Evolutionary conservation across 805 yeast genomes (phyloP).

Genomic region (Nakazawaea wyomingensis): DNA sequence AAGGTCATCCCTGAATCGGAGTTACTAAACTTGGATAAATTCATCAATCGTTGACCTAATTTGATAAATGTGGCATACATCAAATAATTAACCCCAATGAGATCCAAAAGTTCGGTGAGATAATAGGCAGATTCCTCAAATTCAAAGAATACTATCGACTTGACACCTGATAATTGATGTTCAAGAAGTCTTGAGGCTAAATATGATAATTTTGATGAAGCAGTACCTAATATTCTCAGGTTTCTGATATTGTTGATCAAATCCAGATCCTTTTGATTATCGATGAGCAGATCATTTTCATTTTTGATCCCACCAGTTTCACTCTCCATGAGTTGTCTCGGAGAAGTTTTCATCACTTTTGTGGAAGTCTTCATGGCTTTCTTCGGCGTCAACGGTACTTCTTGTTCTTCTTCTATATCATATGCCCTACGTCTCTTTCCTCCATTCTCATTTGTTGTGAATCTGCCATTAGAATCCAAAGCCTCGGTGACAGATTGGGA

Average conservation of each 20-base stretch:
- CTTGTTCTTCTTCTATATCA: slow-evolving; percentile 8
- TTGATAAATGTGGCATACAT: slow-evolving; percentile 60
- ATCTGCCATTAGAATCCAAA: slow-evolving; percentile 22
- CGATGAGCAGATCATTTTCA: slow-evolving; percentile 9
- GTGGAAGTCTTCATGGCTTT: slow-evolving; percentile 7
- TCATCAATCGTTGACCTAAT: slow-evolving; percentile 43
- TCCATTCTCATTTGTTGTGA: slow-evolving; percentile 21
- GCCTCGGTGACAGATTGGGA: slow-evolving; percentile 23
- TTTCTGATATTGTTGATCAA: slow-evolving; percentile 21
- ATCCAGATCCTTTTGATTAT: slow-evolving; percentile 21
- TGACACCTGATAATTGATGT: slow-evolving; percentile 40
- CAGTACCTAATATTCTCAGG: slow-evolving; percentile 52
- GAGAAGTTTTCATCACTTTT: slow-evolving; percentile 5
- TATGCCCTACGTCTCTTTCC: no score
- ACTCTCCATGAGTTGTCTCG: slow-evolving; percentile 15
- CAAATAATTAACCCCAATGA: slow-evolving; percentile 54
- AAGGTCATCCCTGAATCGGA: slow-evolving; percentile 45
- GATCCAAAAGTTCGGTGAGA: slow-evolving; percentile 57
- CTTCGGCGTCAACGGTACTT: slow-evolving; percentile 5
- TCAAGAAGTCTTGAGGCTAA: slow-evolving; percentile 49
- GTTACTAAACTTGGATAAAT: slow-evolving; percentile 45
- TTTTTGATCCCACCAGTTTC: slow-evolving; percentile 20
- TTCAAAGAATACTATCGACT: slow-evolving; percentile 63
- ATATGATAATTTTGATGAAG: slow-evolving; percentile 61
- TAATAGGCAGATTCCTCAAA: slow-evolving; percentile 69